Conservation (phyloP, 208 protist genomes). For the Leishmania turanica region DNA sequence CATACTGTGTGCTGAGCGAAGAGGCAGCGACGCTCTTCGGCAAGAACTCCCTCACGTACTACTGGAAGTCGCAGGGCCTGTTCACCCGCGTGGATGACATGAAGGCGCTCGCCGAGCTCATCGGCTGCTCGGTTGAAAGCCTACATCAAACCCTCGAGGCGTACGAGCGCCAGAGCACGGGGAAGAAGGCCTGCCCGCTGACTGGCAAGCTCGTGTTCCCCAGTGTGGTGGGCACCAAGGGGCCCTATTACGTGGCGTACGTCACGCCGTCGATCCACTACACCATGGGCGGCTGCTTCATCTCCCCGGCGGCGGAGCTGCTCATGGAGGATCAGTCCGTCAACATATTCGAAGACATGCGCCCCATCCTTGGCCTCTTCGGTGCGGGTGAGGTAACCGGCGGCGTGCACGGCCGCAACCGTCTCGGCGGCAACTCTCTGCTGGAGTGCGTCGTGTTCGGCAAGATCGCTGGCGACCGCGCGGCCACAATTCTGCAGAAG, state of each 20-base stretch:
- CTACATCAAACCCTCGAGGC: constrained; percentile 64
- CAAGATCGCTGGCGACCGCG: constrained; percentile 74
- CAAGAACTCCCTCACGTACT: constrained; percentile 78
- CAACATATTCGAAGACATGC: constrained; percentile 61
- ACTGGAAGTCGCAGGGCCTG: constrained; percentile 74
- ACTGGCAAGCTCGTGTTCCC: constrained; percentile 89
- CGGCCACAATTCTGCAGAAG: constrained; percentile 67
- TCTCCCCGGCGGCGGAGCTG: constrained; percentile 85
- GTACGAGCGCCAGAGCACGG: constrained; percentile 67
- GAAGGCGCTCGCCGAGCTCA: constrained; percentile 64
- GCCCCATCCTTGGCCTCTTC: constrained; percentile 92
- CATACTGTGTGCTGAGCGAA: constrained; percentile 89
- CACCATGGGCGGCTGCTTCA: constrained; percentile 96
- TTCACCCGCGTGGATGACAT: constrained; percentile 53
- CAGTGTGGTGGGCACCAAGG: constrained; percentile 57
- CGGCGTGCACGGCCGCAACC: constrained; percentile 96
- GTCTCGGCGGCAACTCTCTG: constrained; percentile 97
- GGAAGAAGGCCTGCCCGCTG: constrained; percentile 37
- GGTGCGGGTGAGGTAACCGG: constrained; percentile 97
- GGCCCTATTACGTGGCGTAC: constrained; percentile 80
- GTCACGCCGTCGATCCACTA: constrained; percentile 97
- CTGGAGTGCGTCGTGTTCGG: constrained; percentile 84
- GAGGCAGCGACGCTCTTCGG: constrained; percentile 78
- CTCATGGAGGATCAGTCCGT: constrained; percentile 54
- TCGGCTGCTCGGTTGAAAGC: constrained; percentile 51